phyloP scores from a whole-genome alignment of 2,329 filamentous ascomycete species.

The Exophiala spinifera region DNA sequence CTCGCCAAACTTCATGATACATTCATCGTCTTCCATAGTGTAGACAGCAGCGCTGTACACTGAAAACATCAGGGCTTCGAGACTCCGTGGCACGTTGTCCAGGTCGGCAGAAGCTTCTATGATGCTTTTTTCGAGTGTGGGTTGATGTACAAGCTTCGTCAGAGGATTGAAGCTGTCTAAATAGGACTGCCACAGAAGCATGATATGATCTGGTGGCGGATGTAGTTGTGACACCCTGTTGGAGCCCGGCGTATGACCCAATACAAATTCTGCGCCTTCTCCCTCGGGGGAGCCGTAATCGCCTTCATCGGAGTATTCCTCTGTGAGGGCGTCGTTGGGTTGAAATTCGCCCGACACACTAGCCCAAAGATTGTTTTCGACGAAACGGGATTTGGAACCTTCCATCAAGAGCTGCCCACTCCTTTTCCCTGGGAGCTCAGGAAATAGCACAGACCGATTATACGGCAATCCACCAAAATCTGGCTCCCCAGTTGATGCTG shows the following conservation, averaged over 20 bases:
- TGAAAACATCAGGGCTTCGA: conserved; percentile 56
- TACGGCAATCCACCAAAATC: neutral
- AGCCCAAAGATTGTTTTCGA: conserved; percentile 30
- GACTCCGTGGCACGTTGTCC: conserved; percentile 32
- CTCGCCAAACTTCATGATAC: conserved; percentile 52
- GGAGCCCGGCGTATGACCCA: conserved; percentile 27
- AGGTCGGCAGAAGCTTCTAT: conserved; percentile 55
- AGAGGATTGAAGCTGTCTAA: conserved; percentile 72
- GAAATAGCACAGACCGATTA: neutral
- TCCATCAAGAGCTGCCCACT: conserved; percentile 22
- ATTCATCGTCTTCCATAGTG: conserved; percentile 40
- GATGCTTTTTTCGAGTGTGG: conserved; percentile 63
- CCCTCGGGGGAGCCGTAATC: conserved; percentile 20
- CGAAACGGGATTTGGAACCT: conserved; percentile 24
- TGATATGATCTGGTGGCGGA: conserved; percentile 43
- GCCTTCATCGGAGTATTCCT: conserved; percentile 27
- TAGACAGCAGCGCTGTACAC: conserved; percentile 60
- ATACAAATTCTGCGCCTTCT: conserved; percentile 24
- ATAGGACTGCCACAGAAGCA: conserved; percentile 71
- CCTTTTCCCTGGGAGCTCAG: conserved; percentile 1
- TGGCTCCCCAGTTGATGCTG: neutral
- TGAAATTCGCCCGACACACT: conserved; percentile 26
- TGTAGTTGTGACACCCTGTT: conserved; percentile 26
- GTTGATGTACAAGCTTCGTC: conserved; percentile 69
- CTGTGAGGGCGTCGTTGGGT: conserved; percentile 23